Evolutionary conservation across 768 basidiomycete genomes (phyloP).

Genomic region (Infundibulicybe gibba): DNA sequence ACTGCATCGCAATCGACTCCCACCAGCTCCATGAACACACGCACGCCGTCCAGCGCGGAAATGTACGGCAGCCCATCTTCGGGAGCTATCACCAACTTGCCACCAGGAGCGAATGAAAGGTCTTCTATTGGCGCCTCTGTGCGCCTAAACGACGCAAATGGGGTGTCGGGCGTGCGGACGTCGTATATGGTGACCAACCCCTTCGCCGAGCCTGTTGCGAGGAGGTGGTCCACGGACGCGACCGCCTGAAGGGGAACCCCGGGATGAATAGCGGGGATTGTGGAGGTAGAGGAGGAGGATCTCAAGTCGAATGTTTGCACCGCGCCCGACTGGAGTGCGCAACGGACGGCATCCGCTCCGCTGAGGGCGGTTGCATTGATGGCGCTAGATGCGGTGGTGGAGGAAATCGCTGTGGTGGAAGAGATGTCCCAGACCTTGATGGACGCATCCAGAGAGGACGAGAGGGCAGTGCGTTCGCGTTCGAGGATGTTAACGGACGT

Average conservation of each 20-base stretch:
- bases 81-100: constrained; percentile 45
- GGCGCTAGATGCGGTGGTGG: constrained; percentile 37
- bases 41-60: constrained; percentile 37
- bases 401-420: constrained; percentile 40
- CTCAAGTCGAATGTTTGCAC: constrained; percentile 57
- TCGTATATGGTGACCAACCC: constrained; percentile 59
- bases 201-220: constrained; percentile 55
- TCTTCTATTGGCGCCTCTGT: constrained; percentile 49
- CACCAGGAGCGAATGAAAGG: constrained; percentile 29
- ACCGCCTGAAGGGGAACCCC: constrained; percentile 37
- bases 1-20: constrained; percentile 62
- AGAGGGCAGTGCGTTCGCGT: constrained; percentile 64
- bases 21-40: constrained; percentile 44
- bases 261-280: constrained; percentile 17
- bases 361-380: constrained; percentile 46
- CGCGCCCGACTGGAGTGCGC: constrained; percentile 51
- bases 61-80: constrained; percentile 61
- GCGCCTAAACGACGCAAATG: constrained; percentile 39
- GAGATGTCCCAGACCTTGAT: constrained; percentile 73
- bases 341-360: constrained; percentile 38
- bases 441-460: constrained; percentile 64
- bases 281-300: constrained; percentile 24
- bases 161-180: constrained; percentile 36
- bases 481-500: constrained; percentile 63
- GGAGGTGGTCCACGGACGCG: constrained; percentile 35